Base-by-base conservation (phyloP, 805 yeast species). In the Hanseniaspora opuntiae region DNA sequence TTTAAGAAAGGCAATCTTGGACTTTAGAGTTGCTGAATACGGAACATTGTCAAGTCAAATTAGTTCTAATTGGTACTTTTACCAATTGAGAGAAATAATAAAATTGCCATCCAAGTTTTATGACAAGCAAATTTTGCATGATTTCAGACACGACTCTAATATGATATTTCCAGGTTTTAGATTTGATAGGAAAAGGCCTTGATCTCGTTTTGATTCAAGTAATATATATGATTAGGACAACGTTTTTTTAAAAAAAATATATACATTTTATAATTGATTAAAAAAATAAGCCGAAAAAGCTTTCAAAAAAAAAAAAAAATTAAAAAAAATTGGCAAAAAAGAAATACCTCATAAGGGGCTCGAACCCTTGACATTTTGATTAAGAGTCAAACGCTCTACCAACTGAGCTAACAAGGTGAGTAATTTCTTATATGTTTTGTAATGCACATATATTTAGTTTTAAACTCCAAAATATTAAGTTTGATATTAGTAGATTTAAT, bases 341-440 rank as follows among this genome's bases (percentile, higher is more conserved):
- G 11, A 30, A 36, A 17, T 39, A 39, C 44, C 44, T 39, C 44
- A 39, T 39, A 39, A 39, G 44, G 44, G 44, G 44, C 44, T 39
- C 44, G 44, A 39, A 39, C 44, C 44, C 44, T 39, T 39, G 44
- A 39, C 44, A 39, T 39, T 39, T 39, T 39, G 44, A 39, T 39
- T 39, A 39, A 39, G 44, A 39, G 44, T 39, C 44, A 39, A 39
- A 39, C 44, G 44, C 44, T 39, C 44, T 39, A 39, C 44, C 44
- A 39, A 39, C 44, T 39, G 44, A 39, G 44, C 44, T 39, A 39
- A 39, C 44, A 39, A 39, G 44, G 44, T 39, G 44, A 39, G 44
- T 39, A 39, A 39, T 9, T 19, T 38, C 20, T 38, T 19, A 19
- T 38, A 38, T 38, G 42, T 38, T 8, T 30, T 30, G n/a, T n/a